Percentiles rank a stretch among this genome's conserved stretches.
phyloP scores from a whole-genome alignment of 2,329 filamentous ascomycete genomes.

The Ophiostoma australiae region DNA sequence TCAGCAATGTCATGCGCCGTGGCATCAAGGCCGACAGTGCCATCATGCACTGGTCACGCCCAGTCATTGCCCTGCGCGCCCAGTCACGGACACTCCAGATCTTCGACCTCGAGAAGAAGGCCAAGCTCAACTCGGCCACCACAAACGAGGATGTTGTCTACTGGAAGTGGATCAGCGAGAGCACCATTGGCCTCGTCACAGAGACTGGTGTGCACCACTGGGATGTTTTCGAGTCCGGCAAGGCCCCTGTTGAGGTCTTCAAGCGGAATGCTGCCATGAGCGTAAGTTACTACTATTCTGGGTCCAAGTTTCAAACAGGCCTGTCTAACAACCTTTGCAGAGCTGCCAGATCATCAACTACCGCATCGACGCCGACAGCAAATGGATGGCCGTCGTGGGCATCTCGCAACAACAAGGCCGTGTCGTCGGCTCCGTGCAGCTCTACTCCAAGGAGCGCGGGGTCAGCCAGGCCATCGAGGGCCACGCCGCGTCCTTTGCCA shows the following conservation, averaged over 20 bases:
- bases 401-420: conserved; percentile 91
- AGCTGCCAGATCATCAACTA: conserved; percentile 99
- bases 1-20: conserved; percentile 88
- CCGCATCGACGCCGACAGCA: conserved; percentile 87
- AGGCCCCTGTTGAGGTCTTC: conserved; percentile 84
- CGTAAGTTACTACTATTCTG: conserved; percentile 47
- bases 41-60: conserved; percentile 97
- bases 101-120: conserved; percentile 88
- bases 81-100: conserved; percentile 94
- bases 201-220: conserved; percentile 92
- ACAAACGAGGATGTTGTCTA: conserved; percentile 98
- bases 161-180: conserved; percentile 98
- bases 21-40: conserved; percentile 99
- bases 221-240: conserved; percentile 85
- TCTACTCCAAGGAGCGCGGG: conserved; percentile 91
- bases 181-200: conserved; percentile 81
- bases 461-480: conserved; percentile 98
- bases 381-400: conserved; percentile 97
- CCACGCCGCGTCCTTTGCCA: conserved; percentile 91
- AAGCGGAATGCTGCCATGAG: conserved; percentile 87
- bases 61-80: conserved; percentile 95
- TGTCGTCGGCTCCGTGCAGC: conserved; percentile 92
- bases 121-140: conserved; percentile 91
- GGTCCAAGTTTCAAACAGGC: neutral
- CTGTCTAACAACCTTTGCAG: conserved; percentile 42